Evolutionary conservation across 202 grass and related monocot species (phyloP).

Genomic region (Setaria italica): DNA sequence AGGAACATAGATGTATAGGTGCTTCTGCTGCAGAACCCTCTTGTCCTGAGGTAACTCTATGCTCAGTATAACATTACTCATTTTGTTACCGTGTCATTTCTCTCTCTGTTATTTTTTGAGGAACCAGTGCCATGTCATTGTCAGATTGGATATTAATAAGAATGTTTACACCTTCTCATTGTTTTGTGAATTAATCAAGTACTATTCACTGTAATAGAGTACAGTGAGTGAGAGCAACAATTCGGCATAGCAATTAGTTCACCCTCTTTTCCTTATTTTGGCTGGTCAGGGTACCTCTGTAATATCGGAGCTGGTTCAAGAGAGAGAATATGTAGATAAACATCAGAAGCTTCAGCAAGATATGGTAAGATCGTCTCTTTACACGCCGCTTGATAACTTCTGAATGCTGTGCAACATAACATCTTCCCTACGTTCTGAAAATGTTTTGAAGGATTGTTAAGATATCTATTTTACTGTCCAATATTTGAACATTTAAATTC

Average conservation of each 20-base stretch:
- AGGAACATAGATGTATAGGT: constrained; percentile 27
- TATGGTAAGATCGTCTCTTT: constrained; percentile 51
- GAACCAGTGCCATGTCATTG: not conserved
- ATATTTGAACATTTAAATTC: not conserved
- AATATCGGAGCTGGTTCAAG: constrained; percentile 42
- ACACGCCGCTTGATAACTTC: not conserved
- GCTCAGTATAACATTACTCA: not conserved
- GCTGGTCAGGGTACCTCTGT: constrained; percentile 49
- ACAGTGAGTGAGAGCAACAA: not conserved
- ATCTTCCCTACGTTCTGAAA: not conserved
- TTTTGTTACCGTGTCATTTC: constrained; percentile 1
- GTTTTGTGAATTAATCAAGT: not conserved
- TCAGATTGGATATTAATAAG: not conserved
- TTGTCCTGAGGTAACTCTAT: constrained; percentile 33
- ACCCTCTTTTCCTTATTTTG: not conserved
- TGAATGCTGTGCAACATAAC: not conserved
- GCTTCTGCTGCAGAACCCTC: constrained; percentile 9
- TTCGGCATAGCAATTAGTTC: not conserved
- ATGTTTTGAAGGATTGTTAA: not conserved
- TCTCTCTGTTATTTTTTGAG: not conserved
- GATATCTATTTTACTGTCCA: not conserved
- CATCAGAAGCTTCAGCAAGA: constrained; percentile 55
- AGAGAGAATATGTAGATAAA: constrained; percentile 55
- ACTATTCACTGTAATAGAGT: constrained; percentile 3
- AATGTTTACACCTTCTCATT: not conserved